Percentiles rank a stretch among this genome's conserved stretches.
Conservation (phyloP, 768 basidiomycete genomes). For the Russula ochroleuca region DNA sequence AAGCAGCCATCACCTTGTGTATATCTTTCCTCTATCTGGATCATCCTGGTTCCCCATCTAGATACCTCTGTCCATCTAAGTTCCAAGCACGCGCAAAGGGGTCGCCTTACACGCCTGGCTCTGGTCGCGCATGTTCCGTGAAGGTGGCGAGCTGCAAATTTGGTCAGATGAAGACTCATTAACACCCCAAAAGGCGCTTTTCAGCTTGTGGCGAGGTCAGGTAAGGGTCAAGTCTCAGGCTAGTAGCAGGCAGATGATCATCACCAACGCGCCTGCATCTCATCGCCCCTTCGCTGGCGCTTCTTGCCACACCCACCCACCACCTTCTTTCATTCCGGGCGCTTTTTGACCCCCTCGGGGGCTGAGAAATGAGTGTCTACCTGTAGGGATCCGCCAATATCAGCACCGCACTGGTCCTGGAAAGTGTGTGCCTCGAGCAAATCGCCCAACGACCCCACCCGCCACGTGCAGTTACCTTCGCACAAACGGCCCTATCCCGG, state of each 20-base stretch:
- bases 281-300: neutral
- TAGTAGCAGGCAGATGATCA: neutral
- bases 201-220: conserved; percentile 1
- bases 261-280: neutral
- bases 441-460: neutral
- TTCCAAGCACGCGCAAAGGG: conserved; percentile 18
- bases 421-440: conserved; percentile 6
- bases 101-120: conserved; percentile 16
- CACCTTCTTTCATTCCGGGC: conserved; percentile 18
- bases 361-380: neutral
- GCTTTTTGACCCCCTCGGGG: neutral
- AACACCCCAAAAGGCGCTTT: neutral
- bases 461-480: conserved; percentile 5
- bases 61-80: conserved; percentile 3
- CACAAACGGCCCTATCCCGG: neutral
- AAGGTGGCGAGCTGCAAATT: conserved; percentile 10
- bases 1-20: neutral
- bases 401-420: conserved; percentile 2
- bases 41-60: conserved; percentile 13
- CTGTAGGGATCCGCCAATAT: conserved; percentile 10
- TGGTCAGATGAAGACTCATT: conserved; percentile 6
- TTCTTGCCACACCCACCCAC: neutral
- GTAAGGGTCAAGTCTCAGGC: neutral
- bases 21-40: conserved; percentile 17
- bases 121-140: conserved; percentile 23